Percentiles rank a stretch among this genome's conserved stretches.
phyloP scores from a whole-genome alignment of 441 rosid species.

The Gossypium davidsonii region DNA sequence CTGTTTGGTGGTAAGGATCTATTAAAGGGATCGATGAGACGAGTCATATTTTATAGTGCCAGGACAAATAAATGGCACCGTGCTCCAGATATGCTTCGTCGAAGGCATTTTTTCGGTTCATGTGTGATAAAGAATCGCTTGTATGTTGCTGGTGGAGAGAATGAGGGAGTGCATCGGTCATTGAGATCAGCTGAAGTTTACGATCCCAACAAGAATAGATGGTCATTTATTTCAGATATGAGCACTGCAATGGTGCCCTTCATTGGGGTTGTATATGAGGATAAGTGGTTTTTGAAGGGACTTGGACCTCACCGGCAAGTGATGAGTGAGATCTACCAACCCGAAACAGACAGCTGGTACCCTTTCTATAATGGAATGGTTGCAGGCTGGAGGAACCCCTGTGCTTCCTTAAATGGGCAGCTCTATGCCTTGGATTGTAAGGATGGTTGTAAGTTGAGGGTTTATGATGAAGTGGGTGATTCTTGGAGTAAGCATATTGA shows the following conservation, averaged over 20 bases:
- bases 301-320: conserved; percentile 43
- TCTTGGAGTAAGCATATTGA: conserved; percentile 47
- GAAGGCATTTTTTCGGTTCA: conserved; percentile 49
- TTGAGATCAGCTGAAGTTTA: conserved; percentile 48
- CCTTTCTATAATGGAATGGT: conserved; percentile 48
- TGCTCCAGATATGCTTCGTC: conserved; percentile 50
- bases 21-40: conserved; percentile 44
- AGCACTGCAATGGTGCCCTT: conserved; percentile 51
- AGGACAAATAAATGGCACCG: conserved; percentile 56
- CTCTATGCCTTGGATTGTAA: conserved; percentile 48
- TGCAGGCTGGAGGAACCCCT: conserved; percentile 50
- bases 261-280: conserved; percentile 43
- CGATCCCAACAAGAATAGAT: conserved; percentile 52
- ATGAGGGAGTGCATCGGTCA: conserved; percentile 41
- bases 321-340: conserved; percentile 46
- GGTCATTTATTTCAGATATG: conserved; percentile 49
- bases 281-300: conserved; percentile 51
- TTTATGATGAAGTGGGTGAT: conserved; percentile 37
- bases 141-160: conserved; percentile 56
- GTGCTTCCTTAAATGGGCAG: conserved; percentile 35
- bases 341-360: conserved; percentile 38
- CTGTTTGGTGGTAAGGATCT: conserved; percentile 56
- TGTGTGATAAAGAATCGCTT: conserved; percentile 54
- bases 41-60: conserved; percentile 45
- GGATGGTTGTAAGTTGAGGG: conserved; percentile 49